These are phyloP conservation scores for Metschnikowia lochheadii DNA, from an alignment of 805 yeast genomes.

Conservation along the genomic window DNA sequence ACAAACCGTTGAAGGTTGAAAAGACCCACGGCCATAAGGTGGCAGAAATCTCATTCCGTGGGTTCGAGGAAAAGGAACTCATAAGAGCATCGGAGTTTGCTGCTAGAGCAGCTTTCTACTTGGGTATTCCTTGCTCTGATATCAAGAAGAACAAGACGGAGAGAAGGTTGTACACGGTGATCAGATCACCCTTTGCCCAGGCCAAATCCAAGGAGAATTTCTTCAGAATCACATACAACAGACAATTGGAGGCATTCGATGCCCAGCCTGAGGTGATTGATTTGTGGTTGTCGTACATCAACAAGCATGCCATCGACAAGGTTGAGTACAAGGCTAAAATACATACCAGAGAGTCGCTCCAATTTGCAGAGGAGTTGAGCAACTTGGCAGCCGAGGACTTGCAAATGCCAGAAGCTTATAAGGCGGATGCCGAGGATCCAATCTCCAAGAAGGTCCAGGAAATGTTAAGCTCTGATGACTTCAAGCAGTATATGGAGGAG, in stretches of 20 bases:
- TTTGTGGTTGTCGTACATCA: conserved; percentile 70
- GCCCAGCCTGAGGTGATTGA: conserved; percentile 82
- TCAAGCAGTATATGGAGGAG: conserved; percentile 48
- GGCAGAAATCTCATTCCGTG: conserved; percentile 71
- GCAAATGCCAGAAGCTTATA: conserved; percentile 31
- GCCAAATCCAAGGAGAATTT: conserved; percentile 94
- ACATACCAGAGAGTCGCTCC: conserved; percentile 39
- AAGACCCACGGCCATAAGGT: conserved; percentile 68
- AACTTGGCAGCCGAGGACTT: conserved; percentile 24
- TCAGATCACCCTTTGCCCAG: conserved; percentile 87
- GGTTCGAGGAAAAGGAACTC: conserved; percentile 65
- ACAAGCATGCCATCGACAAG: conserved; percentile 73
- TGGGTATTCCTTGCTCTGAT: conserved; percentile 82
- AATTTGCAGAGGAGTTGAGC: conserved; percentile 33
- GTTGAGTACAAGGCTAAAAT: conserved; percentile 79
- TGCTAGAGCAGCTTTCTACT: conserved; percentile 81
- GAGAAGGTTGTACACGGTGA: conserved; percentile 89
- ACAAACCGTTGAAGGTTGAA: conserved; percentile 71
- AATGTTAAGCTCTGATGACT: conserved; percentile 65
- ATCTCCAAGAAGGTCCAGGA: conserved; percentile 67
- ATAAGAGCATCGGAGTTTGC: conserved; percentile 82
- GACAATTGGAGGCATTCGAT: conserved; percentile 74
- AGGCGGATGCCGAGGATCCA: conserved; percentile 34
- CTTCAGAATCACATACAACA: conserved; percentile 78
- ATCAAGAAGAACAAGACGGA: conserved; percentile 65